A percentile compares a stretch with the other conserved stretches of the same genome.
Evolutionary conservation across 805 yeast species (phyloP).

Genomic region (Nakazawaea sp.): DNA sequence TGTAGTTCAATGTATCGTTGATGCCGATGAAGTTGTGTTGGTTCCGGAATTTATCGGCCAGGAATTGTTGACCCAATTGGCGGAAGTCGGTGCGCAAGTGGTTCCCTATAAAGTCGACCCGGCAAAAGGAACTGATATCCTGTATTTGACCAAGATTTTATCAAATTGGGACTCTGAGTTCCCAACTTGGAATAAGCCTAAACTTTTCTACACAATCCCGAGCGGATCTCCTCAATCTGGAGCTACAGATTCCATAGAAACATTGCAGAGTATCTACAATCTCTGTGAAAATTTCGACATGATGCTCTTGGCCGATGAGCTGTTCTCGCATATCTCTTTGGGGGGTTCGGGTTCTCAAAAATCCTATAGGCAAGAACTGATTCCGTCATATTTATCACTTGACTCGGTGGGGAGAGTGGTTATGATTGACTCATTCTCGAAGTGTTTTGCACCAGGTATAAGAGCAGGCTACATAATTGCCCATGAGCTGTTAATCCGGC

Average conservation of each 20-base stretch:
- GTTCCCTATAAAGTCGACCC: slow-evolving; percentile 25
- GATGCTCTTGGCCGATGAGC: slow-evolving; percentile 51
- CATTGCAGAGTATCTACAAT: slow-evolving; percentile 33
- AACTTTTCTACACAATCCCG: slow-evolving; percentile 45
- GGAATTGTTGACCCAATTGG: too few species aligned
- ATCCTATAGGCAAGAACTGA: slow-evolving; percentile 26
- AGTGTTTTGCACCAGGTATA: slow-evolving; percentile 49
- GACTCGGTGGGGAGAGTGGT: slow-evolving; percentile 49
- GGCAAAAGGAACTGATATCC: slow-evolving; percentile 41
- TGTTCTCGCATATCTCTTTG: slow-evolving; percentile 41
- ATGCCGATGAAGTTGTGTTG: slow-evolving; percentile 41
- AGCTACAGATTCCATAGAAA: slow-evolving; percentile 26
- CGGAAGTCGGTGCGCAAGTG: slow-evolving; percentile 33
- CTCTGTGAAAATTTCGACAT: slow-evolving; percentile 42
- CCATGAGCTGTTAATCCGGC: slow-evolving; percentile 32
- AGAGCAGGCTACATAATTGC: slow-evolving; percentile 46
- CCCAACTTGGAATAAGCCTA: slow-evolving; percentile 32
- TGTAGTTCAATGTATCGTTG: slow-evolving; percentile 39
- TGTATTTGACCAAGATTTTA: too few species aligned
- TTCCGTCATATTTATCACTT: slow-evolving; percentile 39
- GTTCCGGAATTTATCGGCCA: slow-evolving; percentile 53
- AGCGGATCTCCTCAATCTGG: slow-evolving; percentile 58
- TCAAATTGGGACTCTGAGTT: slow-evolving; percentile 23
- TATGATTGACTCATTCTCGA: slow-evolving; percentile 48
- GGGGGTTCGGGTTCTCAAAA: slow-evolving; percentile 17